Percentiles rank a stretch among this genome's conserved stretches.
These are phyloP conservation scores for Fusarium clavum DNA, from an alignment of 2,329 filamentous ascomycete species.

Conservation along the genomic window DNA sequence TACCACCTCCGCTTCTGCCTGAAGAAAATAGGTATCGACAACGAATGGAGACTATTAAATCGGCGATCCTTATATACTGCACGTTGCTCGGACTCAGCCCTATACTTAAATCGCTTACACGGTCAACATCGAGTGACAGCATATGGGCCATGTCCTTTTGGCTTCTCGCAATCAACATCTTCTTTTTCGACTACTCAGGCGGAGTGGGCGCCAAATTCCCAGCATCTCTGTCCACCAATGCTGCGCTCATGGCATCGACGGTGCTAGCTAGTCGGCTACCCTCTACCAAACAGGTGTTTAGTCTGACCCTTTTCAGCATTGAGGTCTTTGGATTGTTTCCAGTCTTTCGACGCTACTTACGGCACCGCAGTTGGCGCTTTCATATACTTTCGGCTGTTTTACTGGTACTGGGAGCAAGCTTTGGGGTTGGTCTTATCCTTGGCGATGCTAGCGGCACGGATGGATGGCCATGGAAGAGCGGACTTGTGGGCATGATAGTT, in stretches of 20 bases:
- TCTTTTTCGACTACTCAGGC: constrained; percentile 96
- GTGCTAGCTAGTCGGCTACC: constrained; percentile 91
- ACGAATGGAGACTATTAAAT: constrained; percentile 85
- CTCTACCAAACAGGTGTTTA: constrained; percentile 94
- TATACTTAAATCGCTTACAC: constrained; percentile 95
- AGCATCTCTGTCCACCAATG: constrained; percentile 88
- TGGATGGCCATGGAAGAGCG: constrained; percentile 64
- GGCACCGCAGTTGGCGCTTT: constrained; percentile 83
- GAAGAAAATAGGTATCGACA: constrained; percentile 60
- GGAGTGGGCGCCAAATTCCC: constrained; percentile 72
- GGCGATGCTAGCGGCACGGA: constrained; percentile 56
- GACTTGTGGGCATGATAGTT: constrained; percentile 78
- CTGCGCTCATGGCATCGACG: constrained; percentile 94
- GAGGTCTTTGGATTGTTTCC: constrained; percentile 97
- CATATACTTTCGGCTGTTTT: constrained; percentile 81
- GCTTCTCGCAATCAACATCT: constrained; percentile 94
- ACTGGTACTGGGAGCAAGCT: constrained; percentile 83
- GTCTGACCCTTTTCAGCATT: constrained; percentile 93
- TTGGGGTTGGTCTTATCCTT: constrained; percentile 76
- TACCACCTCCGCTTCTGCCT: constrained; percentile 47
- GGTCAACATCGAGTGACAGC: constrained; percentile 89
- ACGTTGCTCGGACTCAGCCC: constrained; percentile 91
- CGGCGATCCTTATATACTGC: constrained; percentile 91
- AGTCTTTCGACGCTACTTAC: constrained; percentile 92
- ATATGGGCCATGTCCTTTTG: constrained; percentile 98